Evolutionary conservation across 2,329 filamentous ascomycete genomes (phyloP), one percentile per base, ranked within the genome.

Genomic region (Epichloe brachyelytri): DNA sequence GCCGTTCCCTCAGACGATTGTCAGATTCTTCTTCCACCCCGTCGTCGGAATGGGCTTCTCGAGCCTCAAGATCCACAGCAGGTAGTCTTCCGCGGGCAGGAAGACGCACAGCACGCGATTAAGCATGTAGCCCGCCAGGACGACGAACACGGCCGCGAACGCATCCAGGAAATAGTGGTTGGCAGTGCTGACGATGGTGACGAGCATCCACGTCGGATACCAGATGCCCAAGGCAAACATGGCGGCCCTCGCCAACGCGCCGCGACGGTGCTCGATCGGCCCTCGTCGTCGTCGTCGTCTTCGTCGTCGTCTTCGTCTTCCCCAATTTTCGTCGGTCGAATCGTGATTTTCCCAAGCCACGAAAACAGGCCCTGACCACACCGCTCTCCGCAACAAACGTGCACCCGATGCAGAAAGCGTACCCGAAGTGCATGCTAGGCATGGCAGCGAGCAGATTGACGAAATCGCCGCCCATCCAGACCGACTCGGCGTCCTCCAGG

Each of bases 131-230:
- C 78, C 78, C 8, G 82, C 54, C 1, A 71, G 68, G 48, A 81
- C 83, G 1, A 85, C 79, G n/a, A 77, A 58, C 2, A 76, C 72
- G 0, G 82, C 82, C 1, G 79, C 81, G 11, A 82, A 71, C 0
- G 82, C 82, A 62, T 86, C 82, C 14, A 85, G 69, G 34, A 85
- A 74, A 61, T 85, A 74, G 55, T 73, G 79, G 59, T 82, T 82
- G 43, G 77, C 79, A 0, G 78, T 82, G 15, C 77, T 76, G 34
- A 83, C 72, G 56, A 82, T 82, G 20, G 73, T 74, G 5, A 73
- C 65, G 44, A 81, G 60, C 52, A 79, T 76, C 60, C 74, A 71
- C 10, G 64, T 57, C 7, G 76, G 76, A 58, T 80, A 80, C 52
- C 66, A 67, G 38, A 79, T 50, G n/a, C 76, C 75, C 12, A 75